Evolutionary conservation across 139 green algal species (phyloP).

Genomic region (Chlorella sp.): DNA sequence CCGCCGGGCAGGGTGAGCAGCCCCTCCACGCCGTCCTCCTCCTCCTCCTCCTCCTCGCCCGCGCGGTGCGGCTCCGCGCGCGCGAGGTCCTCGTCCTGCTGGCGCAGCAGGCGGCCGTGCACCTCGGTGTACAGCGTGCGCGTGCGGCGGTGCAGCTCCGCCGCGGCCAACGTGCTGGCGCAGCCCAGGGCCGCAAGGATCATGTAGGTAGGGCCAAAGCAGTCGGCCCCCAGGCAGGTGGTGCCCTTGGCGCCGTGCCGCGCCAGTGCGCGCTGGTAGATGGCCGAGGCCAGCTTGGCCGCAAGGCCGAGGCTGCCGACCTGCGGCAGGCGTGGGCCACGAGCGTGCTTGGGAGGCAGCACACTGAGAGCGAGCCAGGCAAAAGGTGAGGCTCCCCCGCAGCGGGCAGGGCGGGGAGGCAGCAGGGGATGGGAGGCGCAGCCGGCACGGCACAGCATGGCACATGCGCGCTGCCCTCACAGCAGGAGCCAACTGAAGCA

Average conservation of each 20-base stretch:
- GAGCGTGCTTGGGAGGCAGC: no score
- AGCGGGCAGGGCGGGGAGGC: no score
- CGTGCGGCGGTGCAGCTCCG: conserved; percentile 20
- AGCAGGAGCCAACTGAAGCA: conserved; percentile 48
- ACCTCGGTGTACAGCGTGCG: conserved; percentile 10
- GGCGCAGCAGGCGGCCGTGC: conserved; percentile 7
- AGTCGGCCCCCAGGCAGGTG: conserved; percentile 39
- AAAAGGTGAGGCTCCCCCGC: no score
- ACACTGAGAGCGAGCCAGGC: not conserved
- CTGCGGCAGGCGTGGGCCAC: not conserved
- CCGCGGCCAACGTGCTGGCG: not conserved
- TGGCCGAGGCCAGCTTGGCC: conserved; percentile 14
- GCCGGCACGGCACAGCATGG: no score
- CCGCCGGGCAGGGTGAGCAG: no score
- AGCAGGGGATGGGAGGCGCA: no score
- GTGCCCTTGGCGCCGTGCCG: not conserved
- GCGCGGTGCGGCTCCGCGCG: not conserved
- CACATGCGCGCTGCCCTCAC: no score
- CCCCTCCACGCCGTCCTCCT: no score
- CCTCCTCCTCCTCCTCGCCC: no score
- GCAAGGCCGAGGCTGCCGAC: conserved; percentile 11
- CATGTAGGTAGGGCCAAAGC: conserved; percentile 48
- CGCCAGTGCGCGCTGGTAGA: conserved; percentile 19
- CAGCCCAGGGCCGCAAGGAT: conserved; percentile 23
- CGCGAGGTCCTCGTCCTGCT: conserved; percentile 17